These are phyloP conservation scores for Erodium moschatum DNA, from an alignment of 441 rosid genomes.

Conservation along the genomic window DNA sequence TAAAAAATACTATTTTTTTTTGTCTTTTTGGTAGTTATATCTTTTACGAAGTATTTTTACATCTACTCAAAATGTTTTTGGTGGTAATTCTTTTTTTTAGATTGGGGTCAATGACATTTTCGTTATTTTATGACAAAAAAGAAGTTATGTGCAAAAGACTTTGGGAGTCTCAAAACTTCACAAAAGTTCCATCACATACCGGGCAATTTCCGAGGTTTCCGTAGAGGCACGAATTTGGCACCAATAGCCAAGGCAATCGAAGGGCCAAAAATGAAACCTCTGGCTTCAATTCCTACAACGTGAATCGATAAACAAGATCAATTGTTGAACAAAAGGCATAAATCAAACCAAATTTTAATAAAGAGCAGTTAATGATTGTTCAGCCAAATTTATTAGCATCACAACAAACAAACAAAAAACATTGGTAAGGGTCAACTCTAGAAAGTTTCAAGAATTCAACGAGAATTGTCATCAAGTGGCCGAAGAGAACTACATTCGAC, in stretches of 20 bases:
- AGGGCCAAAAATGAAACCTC: slow-evolving; percentile 92
- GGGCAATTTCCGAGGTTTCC: slow-evolving; percentile 83
- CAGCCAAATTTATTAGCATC: neutral
- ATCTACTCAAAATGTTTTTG: too few relatives aligned
- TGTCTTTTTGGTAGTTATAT: too few relatives aligned
- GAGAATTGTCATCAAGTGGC: too few relatives aligned
- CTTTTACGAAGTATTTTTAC: too few relatives aligned
- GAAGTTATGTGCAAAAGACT: too few relatives aligned
- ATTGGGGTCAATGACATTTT: too few relatives aligned
- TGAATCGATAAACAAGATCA: neutral
- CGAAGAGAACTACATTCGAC: neutral
- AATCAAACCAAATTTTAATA: neutral
- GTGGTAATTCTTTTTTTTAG: too few relatives aligned
- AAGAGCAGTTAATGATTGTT: too few relatives aligned
- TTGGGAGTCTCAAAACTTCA: neutral
- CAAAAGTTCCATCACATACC: slow-evolving; percentile 30
- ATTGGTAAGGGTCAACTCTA: neutral
- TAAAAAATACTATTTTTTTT: too few relatives aligned
- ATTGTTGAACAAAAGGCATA: neutral
- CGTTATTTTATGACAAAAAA: too few relatives aligned
- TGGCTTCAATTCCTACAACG: slow-evolving; percentile 70
- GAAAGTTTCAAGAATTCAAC: neutral
- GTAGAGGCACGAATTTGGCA: slow-evolving; percentile 84
- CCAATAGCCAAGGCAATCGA: slow-evolving; percentile 86
- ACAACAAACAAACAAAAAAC: neutral